These are phyloP conservation scores for Houttuynia cordata DNA, from an alignment of 164 flowering plant genomes.

Conservation along the genomic window DNA sequence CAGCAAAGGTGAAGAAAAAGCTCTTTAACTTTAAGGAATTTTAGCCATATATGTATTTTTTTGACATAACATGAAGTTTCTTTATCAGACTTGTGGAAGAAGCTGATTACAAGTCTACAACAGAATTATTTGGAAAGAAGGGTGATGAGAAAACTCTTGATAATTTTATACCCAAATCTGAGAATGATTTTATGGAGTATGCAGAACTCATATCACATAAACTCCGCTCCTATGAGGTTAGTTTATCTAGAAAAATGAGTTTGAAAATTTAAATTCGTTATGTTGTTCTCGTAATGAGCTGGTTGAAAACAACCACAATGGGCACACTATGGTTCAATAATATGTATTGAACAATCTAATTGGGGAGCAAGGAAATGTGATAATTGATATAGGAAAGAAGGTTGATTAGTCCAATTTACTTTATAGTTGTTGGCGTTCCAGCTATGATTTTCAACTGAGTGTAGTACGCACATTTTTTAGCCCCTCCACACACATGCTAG, in stretches of 20 bases:
- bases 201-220: conserved; percentile 78
- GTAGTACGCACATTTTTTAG: too few species aligned
- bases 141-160: conserved; percentile 70
- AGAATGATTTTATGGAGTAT: conserved; percentile 77
- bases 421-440: too few species aligned
- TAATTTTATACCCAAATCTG: conserved; percentile 83
- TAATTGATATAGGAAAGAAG: too few species aligned
- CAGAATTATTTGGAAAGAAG: conserved; percentile 61
- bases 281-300: too few species aligned
- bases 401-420: too few species aligned
- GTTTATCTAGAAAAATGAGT: too few species aligned
- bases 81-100: conserved; percentile 70
- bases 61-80: too few species aligned
- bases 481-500: too few species aligned
- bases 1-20: conserved; percentile 53
- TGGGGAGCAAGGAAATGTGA: too few species aligned
- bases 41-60: neutral
- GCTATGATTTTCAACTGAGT: too few species aligned
- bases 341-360: neutral
- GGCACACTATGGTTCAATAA: neutral
- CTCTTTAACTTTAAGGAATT: neutral
- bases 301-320: neutral
- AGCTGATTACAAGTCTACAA: conserved; percentile 73
- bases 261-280: too few species aligned
- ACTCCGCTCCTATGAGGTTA: conserved; percentile 82